Percentiles rank a stretch among this genome's conserved stretches.
phyloP scores from a whole-genome alignment of 345 rosid species.

The Brassica nigra region DNA sequence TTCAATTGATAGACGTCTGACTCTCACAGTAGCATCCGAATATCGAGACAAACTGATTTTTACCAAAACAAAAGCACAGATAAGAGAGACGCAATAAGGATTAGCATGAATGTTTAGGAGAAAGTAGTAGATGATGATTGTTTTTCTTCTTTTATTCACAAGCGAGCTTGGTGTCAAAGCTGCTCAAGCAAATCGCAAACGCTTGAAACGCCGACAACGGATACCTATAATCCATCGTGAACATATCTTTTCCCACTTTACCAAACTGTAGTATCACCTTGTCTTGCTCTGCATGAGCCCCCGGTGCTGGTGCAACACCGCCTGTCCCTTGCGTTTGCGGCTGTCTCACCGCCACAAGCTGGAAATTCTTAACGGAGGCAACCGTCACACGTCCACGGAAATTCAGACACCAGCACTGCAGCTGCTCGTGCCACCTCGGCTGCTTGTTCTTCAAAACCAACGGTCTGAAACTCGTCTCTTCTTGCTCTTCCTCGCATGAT shows the following conservation, averaged over 20 bases:
- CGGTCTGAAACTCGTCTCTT: constrained; percentile 51
- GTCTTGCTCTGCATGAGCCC: constrained; percentile 61
- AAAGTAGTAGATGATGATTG: not conserved
- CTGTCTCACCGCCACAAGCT: constrained; percentile 52
- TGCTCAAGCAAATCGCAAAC: constrained; percentile 95
- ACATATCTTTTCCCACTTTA: constrained; percentile 95
- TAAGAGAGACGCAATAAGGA: constrained; percentile 14
- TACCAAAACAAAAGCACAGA: constrained; percentile 16
- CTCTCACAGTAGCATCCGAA: constrained; percentile 34
- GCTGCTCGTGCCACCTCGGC: constrained; percentile 73
- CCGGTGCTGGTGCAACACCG: constrained; percentile 38
- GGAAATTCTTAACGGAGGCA: constrained; percentile 70
- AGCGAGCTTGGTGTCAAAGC: constrained; percentile 98
- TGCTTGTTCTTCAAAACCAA: constrained; percentile 62
- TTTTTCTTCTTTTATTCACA: constrained; percentile 68
- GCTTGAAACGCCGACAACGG: constrained; percentile 98
- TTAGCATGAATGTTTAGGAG: constrained; percentile 33
- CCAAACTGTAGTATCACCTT: constrained; percentile 96
- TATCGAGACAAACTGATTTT: constrained; percentile 26
- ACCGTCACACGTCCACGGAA: constrained; percentile 69
- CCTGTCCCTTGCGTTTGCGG: constrained; percentile 48
- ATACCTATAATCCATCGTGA: constrained; percentile 95
- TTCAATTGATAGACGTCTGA: constrained; percentile 27
- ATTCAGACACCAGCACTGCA: constrained; percentile 70
- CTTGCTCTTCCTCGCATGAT: constrained; percentile 46